Evolutionary conservation across 495 filamentous ascomycete species (phyloP), one percentile per base, ranked within the genome.

Genomic region (Aspergillus indologenus): DNA sequence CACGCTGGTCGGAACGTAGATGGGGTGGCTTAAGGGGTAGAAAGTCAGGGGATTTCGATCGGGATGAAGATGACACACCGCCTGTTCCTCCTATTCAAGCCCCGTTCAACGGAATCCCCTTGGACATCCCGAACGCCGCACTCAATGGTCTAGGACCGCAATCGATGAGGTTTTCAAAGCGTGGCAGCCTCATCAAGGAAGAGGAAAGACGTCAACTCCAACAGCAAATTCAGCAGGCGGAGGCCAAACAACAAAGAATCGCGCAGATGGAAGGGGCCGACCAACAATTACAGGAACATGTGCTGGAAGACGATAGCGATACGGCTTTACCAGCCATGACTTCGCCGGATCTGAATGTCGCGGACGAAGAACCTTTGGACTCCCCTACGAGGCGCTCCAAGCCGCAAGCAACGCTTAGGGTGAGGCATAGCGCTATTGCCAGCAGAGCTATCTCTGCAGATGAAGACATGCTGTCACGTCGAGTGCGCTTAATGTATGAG

Each of bases 401-500:
- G 50, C 62, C 65, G 18, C 55, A 67, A 54, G 56, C 67, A 12
- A 71, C 68, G 43, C 70, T 77, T 24, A 71, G 68, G 54, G 63
- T 74, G 20, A 69, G 71, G 49, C 70, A 69, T 44, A 69, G 67
- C 45, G 75, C 62, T 60, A 66, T 71, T 45, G 65, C 64, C 24
- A 66, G 56, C 46, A 66, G 73, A 57, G 74, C 69, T 17, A 74
- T 78, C 56, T 92, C 92, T 53, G 82, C 87, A 23, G 91, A 96
- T 65, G 85, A 92, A 62, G 90, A 91, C 69, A 87, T 85, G 79
- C 81, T 95, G 66, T 95, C 91, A 61, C 85, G 88, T 69, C 90
- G 91, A 71, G 91, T 96, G 60, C 86, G 92, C 65, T 85, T 90
- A 62, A 92, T 96, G 90, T 96, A 96, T 76, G 89, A 91, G 72